Base-by-base conservation (phyloP, 805 yeast species). In the Lachancea nothofagi region DNA sequence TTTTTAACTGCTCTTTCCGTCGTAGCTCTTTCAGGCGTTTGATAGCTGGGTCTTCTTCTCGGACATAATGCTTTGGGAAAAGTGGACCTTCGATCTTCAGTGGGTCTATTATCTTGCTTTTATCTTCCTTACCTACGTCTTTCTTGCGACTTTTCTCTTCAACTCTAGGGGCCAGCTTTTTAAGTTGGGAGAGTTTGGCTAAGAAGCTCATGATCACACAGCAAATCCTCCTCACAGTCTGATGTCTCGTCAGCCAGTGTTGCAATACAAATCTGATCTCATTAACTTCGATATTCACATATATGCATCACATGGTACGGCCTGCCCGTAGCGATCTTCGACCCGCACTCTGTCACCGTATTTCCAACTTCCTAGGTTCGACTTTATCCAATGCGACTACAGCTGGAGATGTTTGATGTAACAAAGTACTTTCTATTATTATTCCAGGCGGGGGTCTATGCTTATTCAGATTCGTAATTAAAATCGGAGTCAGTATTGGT, bases 1-100 rank as follows among this genome's bases (percentile, higher is more conserved):
- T 8, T 4, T 34, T 33, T 12, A 34, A 41, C 28, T 62, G 67
- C 46, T 83, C 87, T 29, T 67, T 60, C 44, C 76, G 65, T 53
- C 90, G 65, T 2, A 79, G 75, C 42, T 80, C 88, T 48, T 83
- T 83, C 27, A 83, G 62, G 42, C 82, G 60, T 26, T 75, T 77
- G 7, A 83, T 85, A 3, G 86, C 86, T 0, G 89, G 87, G 53
- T 83, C 90, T 4, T 71, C 66, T 17, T 62, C 56, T 37, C 68
- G 49, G 2, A 54, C 46, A 30, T 62, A 62, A 29, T 49, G 49
- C 28, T 43, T 40, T 1, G 65, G 66, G 22, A 62, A 38, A 13
- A 57, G 32, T 7, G 54, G 39, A 15, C 36, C 29, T 5, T 47
- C 48, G 3, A 45, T 44, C 5, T 38, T 44, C 28, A 45, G 27